Evolutionary conservation across 2,329 filamentous ascomycete species (phyloP).

Genomic region (Monosporascus sp.): DNA sequence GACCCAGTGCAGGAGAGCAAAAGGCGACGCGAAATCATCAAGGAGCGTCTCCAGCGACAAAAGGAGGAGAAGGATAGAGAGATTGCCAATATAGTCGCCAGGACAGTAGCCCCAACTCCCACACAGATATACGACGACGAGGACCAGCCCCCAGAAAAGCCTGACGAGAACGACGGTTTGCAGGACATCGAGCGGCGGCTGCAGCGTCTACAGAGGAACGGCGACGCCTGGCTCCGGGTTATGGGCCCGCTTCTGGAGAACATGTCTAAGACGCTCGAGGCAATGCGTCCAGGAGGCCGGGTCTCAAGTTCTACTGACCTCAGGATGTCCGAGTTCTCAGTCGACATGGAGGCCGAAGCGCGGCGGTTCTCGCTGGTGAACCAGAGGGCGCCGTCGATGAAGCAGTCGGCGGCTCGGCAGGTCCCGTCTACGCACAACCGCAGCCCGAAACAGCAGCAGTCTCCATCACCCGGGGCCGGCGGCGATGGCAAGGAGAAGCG

Average conservation of each 20-base stretch:
- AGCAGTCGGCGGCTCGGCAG: not conserved
- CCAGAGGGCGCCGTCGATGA: not conserved
- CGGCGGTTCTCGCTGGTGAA: not conserved
- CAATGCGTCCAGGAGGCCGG: slow-evolving; percentile 10
- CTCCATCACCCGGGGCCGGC: not conserved
- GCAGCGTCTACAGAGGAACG: slow-evolving; percentile 11
- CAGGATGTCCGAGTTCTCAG: not conserved
- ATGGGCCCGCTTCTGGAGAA: slow-evolving; percentile 12
- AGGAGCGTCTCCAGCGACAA: slow-evolving; percentile 11
- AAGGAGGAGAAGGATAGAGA: slow-evolving; percentile 14
- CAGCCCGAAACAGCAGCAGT: not conserved
- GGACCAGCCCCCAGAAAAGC: not conserved
- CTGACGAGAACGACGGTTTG: not conserved
- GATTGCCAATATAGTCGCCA: slow-evolving; percentile 12
- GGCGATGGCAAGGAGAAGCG: not conserved
- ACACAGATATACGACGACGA: not conserved
- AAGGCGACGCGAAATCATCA: slow-evolving; percentile 4
- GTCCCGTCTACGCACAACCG: not conserved
- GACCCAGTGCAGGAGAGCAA: not conserved
- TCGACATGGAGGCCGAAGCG: not conserved
- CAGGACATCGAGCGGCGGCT: slow-evolving; percentile 13
- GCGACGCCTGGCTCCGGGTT: slow-evolving; percentile 13
- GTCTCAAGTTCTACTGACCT: not conserved
- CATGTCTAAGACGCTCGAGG: slow-evolving; percentile 14
- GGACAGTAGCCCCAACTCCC: slow-evolving; percentile 2